Conservation (phyloP, 345 rosid genomes). For the Eucalyptus erythrocorys region DNA sequence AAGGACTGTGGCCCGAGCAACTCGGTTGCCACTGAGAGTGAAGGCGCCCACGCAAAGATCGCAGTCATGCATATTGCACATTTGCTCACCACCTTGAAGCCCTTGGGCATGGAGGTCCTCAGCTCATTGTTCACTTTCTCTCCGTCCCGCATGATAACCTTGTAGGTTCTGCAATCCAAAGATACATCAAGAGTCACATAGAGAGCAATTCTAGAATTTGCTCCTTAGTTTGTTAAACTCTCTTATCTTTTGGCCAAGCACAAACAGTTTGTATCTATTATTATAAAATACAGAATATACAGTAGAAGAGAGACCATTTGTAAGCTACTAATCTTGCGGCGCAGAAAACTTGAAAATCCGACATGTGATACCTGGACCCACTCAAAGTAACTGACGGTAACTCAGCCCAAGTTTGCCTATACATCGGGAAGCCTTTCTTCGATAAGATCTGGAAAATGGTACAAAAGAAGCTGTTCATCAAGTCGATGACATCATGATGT, state of each 20-base stretch:
- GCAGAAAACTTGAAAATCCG: not conserved
- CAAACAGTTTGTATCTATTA: not conserved
- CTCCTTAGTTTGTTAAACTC: not conserved
- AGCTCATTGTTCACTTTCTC: slow-evolving; percentile 76
- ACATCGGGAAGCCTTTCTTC: slow-evolving; percentile 97
- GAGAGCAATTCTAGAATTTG: not conserved
- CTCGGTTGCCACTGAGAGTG: slow-evolving; percentile 84
- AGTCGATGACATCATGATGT: slow-evolving; percentile 34
- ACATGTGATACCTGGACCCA: slow-evolving; percentile 74
- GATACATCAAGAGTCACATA: not conserved
- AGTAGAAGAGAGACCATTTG: not conserved
- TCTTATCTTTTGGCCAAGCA: not conserved
- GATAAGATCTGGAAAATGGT: slow-evolving; percentile 34
- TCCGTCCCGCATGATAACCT: slow-evolving; percentile 93
- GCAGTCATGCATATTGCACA: slow-evolving; percentile 76
- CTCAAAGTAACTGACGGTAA: slow-evolving; percentile 89
- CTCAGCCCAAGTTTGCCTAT: slow-evolving; percentile 91
- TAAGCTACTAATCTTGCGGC: not conserved
- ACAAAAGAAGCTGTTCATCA: too few relatives aligned
- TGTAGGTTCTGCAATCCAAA: slow-evolving; percentile 59
- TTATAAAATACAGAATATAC: too few relatives aligned
- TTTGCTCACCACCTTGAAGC: slow-evolving; percentile 63
- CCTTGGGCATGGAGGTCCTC: slow-evolving; percentile 62
- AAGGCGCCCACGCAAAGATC: slow-evolving; percentile 96
- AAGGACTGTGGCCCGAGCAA: slow-evolving; percentile 73